Evolutionary conservation across 1,139 yeast species (phyloP), one percentile per base, ranked within the genome.

Genomic region (Dujonia santamariae): DNA sequence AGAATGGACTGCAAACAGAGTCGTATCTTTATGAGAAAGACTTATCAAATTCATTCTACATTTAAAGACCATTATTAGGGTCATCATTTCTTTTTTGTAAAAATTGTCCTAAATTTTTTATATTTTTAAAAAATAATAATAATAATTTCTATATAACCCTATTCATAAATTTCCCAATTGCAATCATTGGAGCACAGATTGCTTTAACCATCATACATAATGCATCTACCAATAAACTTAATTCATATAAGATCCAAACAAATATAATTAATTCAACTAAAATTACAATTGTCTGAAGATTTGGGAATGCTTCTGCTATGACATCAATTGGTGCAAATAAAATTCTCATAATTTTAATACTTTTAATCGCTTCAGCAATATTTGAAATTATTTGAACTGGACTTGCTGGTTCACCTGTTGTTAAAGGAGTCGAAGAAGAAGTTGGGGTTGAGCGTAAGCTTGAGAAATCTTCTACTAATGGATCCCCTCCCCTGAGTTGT

Each of bases 111-210:
- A n/a, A n/a, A n/a, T n/a, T n/a, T n/a, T n/a, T n/a, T n/a, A n/a
- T n/a, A n/a, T n/a, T n/a, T n/a, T n/a, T n/a, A n/a, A n/a, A n/a
- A n/a, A n/a, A n/a, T n/a, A n/a, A n/a, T n/a, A n/a, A n/a, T n/a
- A n/a, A n/a, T n/a, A n/a, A 6, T 14, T 13, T 26, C 25, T 22
- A 33, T 20, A 22, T 61, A 23, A 67, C 58, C 36, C 65, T 53
- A 45, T 67, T 67, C 72, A 68, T 63, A 40, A 68, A 59, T 37
- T 67, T 44, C 3, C 75, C 74, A 50, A 68, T 54, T 3, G 75
- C 74, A 17, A 68, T 67, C 67, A 69, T 63, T 4, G 75, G 75
- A 2, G 74, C 72, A 55, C 75, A 69, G 5, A 69, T 49, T 0
- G 75, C 73, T 40, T 63, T 64, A 11, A 69, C 63, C 59, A 67